phyloP scores from a whole-genome alignment of 2,329 filamentous ascomycete species.

The Hypoxylon sp. region DNA sequence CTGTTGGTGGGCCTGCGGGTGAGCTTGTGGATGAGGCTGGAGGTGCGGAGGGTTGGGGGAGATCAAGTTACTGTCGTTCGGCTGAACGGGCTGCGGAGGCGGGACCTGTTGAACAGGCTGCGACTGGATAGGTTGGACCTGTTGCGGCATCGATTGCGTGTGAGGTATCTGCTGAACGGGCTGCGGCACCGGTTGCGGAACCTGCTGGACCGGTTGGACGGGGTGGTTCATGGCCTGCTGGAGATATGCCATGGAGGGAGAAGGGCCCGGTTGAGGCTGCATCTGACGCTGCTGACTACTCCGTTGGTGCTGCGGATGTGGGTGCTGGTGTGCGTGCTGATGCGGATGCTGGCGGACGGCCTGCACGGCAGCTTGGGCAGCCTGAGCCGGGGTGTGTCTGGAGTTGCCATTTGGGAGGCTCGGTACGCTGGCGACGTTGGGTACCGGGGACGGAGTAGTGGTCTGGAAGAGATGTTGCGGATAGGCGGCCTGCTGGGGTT shows the following conservation, averaged over 20 bases:
- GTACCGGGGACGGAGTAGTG: slow-evolving; percentile 63
- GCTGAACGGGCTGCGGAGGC: slow-evolving; percentile 51
- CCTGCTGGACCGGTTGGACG: slow-evolving; percentile 53
- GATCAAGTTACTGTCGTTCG: slow-evolving; percentile 53
- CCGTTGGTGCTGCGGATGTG: slow-evolving; percentile 56
- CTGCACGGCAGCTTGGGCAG: slow-evolving; percentile 57
- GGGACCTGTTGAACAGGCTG: slow-evolving; percentile 49
- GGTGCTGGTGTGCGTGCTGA: slow-evolving; percentile 53
- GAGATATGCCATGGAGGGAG: slow-evolving; percentile 52
- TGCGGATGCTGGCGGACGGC: slow-evolving; percentile 54
- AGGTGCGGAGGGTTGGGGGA: slow-evolving; percentile 53
- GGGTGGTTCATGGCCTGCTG: slow-evolving; percentile 55
- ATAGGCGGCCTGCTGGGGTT: slow-evolving; percentile 64
- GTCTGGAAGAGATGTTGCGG: slow-evolving; percentile 68
- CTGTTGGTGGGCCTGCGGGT: slow-evolving; percentile 47
- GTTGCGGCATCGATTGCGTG: slow-evolving; percentile 53
- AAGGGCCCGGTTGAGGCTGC: slow-evolving; percentile 53
- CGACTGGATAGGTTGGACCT: slow-evolving; percentile 49
- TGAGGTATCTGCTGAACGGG: slow-evolving; percentile 54
- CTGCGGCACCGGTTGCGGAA: slow-evolving; percentile 51
- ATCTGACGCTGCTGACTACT: slow-evolving; percentile 55
- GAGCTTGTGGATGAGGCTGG: slow-evolving; percentile 47
- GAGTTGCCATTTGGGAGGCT: slow-evolving; percentile 66
- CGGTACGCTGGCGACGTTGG: slow-evolving; percentile 64
- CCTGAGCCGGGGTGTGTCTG: slow-evolving; percentile 61